Evolutionary conservation across 352 stramenopile species (phyloP).

Genomic region (Globisporangium cystogenes): DNA sequence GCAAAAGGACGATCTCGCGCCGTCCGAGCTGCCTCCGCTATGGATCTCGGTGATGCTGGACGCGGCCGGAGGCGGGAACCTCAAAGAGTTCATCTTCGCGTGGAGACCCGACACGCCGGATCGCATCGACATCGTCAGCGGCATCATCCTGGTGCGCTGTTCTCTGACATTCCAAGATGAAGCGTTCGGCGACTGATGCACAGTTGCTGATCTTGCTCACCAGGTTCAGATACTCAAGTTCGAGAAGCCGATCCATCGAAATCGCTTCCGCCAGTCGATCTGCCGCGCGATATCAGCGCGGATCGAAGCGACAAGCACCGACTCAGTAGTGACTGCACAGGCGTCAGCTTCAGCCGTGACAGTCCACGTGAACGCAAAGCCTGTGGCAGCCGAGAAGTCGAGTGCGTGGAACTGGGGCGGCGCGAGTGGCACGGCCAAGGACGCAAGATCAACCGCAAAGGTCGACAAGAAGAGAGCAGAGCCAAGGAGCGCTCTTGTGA

Average conservation of each 20-base stretch:
- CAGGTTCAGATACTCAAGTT: constrained; percentile 42
- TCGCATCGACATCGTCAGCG: constrained; percentile 27
- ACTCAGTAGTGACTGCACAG: background rate
- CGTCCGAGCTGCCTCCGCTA: constrained; percentile 30
- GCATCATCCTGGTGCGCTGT: constrained; percentile 35
- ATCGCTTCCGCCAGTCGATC: constrained; percentile 42
- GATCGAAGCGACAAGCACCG: background rate
- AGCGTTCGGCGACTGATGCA: background rate
- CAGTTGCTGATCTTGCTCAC: background rate
- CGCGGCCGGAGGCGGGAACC: background rate
- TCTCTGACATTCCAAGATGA: background rate
- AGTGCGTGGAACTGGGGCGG: constrained; percentile 13
- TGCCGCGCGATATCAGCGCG: constrained; percentile 21
- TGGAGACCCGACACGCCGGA: constrained; percentile 14
- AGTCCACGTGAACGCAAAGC: background rate
- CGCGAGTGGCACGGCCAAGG: background rate
- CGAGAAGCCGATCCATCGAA: constrained; percentile 54
- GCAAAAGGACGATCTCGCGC: background rate
- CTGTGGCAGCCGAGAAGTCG: background rate
- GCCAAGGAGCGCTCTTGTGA: background rate
- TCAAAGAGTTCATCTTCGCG: constrained; percentile 20
- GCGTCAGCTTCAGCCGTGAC: background rate
- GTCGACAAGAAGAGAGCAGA: background rate
- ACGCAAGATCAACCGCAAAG: background rate
- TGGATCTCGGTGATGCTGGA: constrained; percentile 3